These are phyloP conservation scores for Sergeia podlipaevii DNA, from an alignment of 208 protist species.

Conservation along the genomic window DNA sequence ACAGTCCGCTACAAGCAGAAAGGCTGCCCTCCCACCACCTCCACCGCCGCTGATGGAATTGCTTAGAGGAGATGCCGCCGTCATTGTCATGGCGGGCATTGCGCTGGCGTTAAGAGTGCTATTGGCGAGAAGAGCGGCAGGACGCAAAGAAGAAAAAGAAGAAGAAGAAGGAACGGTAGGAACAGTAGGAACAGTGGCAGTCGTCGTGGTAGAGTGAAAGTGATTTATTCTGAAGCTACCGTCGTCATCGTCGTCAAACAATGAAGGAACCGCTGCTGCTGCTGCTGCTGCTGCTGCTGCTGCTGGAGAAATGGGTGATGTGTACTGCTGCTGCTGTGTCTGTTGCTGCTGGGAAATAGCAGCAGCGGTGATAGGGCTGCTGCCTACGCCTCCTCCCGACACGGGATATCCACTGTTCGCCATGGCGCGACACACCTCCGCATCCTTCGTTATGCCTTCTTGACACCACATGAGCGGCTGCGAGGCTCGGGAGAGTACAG, in stretches of 20 bases:
- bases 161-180: too few species aligned
- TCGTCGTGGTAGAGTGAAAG: too few species aligned
- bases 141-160: too few species aligned
- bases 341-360: too few species aligned
- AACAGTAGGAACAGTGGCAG: too few species aligned
- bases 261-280: constrained; percentile 10
- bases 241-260: constrained; percentile 18
- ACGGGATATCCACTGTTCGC: constrained; percentile 30
- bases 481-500: constrained; percentile 61
- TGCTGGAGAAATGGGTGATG: too few species aligned
- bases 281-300: neutral
- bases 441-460: constrained; percentile 30
- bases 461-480: constrained; percentile 72
- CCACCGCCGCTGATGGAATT: constrained; percentile 1
- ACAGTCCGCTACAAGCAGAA: constrained; percentile 79
- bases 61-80: too few species aligned
- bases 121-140: too few species aligned
- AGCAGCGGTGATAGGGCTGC: too few species aligned
- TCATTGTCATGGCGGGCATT: neutral
- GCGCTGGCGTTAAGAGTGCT: neutral
- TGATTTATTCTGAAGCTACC: too few species aligned
- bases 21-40: constrained; percentile 11
- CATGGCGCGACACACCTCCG: constrained; percentile 47
- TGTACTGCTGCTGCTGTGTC: too few species aligned
- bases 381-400: too few species aligned